Evolutionary conservation across 1,284 basidiomycete genomes (phyloP).

Genomic region (Heliocybe sulcata): DNA sequence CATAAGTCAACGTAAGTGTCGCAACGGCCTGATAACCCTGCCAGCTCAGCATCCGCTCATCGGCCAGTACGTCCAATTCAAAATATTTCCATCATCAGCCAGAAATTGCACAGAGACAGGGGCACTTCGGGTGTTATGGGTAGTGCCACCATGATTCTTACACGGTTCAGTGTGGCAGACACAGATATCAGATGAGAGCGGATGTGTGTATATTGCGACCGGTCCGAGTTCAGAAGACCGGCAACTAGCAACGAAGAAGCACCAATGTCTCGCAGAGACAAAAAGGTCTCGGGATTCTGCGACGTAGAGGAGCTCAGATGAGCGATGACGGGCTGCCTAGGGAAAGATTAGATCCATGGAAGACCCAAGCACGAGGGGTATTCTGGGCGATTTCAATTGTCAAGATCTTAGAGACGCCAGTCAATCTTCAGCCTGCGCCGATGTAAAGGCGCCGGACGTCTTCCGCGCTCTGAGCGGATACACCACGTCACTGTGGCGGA

Average conservation of each 20-base stretch:
- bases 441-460: background rate
- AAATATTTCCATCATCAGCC: too few species aligned
- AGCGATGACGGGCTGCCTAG: background rate
- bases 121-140: too few species aligned
- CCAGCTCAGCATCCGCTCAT: too few species aligned
- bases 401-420: background rate
- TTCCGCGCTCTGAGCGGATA: background rate
- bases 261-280: background rate
- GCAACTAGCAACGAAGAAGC: background rate
- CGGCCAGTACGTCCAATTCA: too few species aligned
- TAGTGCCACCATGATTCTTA: too few species aligned
- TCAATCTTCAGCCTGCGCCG: background rate
- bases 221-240: background rate
- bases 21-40: too few species aligned
- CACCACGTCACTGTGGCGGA: background rate
- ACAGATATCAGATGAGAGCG: too few species aligned
- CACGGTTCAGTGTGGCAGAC: too few species aligned
- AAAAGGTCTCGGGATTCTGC: background rate
- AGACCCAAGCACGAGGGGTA: background rate
- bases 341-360: background rate
- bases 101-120: too few species aligned
- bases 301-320: background rate
- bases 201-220: background rate
- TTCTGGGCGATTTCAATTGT: too few species aligned
- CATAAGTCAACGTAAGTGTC: too few species aligned